Evolutionary conservation across 441 rosid species (phyloP).

Genomic region (Gossypium schwendimanii): DNA sequence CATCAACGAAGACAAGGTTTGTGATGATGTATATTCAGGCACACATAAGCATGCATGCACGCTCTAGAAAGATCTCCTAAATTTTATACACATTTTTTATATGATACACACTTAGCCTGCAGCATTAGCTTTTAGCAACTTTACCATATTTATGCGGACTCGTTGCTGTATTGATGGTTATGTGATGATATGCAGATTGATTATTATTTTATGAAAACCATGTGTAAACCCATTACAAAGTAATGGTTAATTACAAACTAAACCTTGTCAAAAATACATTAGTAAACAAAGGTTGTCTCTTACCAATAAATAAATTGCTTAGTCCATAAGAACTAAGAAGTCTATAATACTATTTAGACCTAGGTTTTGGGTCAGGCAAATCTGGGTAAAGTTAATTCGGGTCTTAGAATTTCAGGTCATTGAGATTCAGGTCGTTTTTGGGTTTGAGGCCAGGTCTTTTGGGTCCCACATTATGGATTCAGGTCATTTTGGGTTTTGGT

Average conservation of each 20-base stretch:
- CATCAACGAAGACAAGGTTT: conserved; percentile 61
- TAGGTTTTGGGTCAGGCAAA: neutral
- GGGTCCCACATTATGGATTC: neutral
- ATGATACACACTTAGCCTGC: neutral
- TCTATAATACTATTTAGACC: neutral
- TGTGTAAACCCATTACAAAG: neutral
- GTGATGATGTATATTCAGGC: neutral
- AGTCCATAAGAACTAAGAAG: neutral
- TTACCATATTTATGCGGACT: neutral
- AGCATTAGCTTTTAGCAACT: neutral
- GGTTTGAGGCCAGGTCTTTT: neutral
- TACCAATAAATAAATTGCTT: neutral
- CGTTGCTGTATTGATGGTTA: neutral
- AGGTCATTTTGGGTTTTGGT: neutral
- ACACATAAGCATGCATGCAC: neutral
- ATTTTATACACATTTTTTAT: neutral
- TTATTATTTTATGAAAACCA: neutral
- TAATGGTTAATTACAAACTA: neutral
- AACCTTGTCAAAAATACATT: neutral
- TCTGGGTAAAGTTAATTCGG: neutral
- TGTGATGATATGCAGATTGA: neutral
- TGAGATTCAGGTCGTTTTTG: neutral
- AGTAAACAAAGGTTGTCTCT: neutral
- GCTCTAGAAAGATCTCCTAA: neutral
- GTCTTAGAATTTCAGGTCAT: neutral